phyloP scores from a whole-genome alignment of 768 basidiomycete species.

The Galerina sulciceps region DNA sequence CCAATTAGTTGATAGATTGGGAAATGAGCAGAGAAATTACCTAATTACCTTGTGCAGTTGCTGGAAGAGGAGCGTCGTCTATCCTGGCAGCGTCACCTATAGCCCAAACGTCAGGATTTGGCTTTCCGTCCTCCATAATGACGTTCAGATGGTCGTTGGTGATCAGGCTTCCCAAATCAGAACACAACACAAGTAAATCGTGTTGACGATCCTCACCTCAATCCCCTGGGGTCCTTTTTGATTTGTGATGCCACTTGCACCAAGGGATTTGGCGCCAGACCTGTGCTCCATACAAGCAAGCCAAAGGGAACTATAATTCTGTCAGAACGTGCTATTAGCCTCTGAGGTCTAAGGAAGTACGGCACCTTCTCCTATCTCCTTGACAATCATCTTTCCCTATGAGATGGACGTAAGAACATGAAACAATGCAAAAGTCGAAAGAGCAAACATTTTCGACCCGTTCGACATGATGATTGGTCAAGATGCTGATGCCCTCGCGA shows the following conservation, averaged over 20 bases:
- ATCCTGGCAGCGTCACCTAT: conserved; percentile 80
- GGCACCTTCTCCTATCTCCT: conserved; percentile 72
- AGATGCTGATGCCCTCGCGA: conserved; percentile 74
- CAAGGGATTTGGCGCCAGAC: conserved; percentile 81
- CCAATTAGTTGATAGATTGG: conserved; percentile 12
- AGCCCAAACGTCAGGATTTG: conserved; percentile 74
- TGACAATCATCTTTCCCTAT: conserved; percentile 70
- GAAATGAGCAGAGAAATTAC: conserved; percentile 4
- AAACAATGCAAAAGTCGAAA: neutral
- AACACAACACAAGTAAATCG: neutral
- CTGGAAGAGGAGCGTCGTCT: conserved; percentile 64
- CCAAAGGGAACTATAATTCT: conserved; percentile 69
- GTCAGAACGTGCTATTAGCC: conserved; percentile 5
- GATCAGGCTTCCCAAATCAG: conserved; percentile 30
- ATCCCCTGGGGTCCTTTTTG: conserved; percentile 63
- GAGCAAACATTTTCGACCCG: conserved; percentile 55
- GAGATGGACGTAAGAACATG: neutral
- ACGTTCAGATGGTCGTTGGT: conserved; percentile 67
- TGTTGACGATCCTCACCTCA: conserved; percentile 40
- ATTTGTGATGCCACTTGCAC: conserved; percentile 62
- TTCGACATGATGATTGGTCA: conserved; percentile 76
- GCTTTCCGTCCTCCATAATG: conserved; percentile 52
- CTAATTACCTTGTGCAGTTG: conserved; percentile 76
- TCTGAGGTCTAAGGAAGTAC: conserved; percentile 1
- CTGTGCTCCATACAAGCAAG: conserved; percentile 87